phyloP scores from a whole-genome alignment of 140 eudicot genomes.

The Anethum foeniculum region DNA sequence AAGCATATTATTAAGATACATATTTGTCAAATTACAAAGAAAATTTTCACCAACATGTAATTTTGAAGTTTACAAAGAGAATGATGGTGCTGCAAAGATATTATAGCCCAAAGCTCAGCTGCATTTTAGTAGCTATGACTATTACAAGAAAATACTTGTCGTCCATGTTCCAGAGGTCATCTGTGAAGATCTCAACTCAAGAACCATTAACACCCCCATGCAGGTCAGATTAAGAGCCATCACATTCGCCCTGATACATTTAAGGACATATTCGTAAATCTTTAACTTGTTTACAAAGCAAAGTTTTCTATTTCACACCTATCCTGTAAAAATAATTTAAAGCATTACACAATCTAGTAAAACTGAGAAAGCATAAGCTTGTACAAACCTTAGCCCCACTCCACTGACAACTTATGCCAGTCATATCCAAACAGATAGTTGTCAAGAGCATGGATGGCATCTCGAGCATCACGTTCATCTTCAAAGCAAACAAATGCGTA shows the following conservation, averaged over 20 bases:
- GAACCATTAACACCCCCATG: no score
- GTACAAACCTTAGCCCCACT: constrained; percentile 87
- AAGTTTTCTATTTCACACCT: background rate
- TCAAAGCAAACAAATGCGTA: constrained; percentile 90
- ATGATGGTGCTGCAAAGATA: no score
- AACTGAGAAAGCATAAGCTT: background rate
- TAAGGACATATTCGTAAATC: background rate
- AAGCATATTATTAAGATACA: no score
- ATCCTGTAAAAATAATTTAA: background rate
- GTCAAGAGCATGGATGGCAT: constrained; percentile 79
- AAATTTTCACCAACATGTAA: no score
- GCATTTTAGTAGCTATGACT: no score
- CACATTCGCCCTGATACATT: constrained; percentile 77
- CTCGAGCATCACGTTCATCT: constrained; percentile 94
- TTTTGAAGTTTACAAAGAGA: no score
- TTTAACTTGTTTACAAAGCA: background rate
- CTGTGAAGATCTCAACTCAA: no score
- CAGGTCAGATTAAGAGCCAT: constrained; percentile 44
- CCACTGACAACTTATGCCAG: constrained; percentile 68
- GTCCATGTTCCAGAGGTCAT: no score
- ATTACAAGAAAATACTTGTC: no score
- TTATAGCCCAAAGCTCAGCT: no score
- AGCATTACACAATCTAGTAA: background rate
- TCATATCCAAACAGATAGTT: constrained; percentile 71
- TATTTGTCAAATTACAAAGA: no score